These are phyloP conservation scores for Blastobotrys niveus DNA, from an alignment of 1,139 yeast species.

Conservation along the genomic window DNA sequence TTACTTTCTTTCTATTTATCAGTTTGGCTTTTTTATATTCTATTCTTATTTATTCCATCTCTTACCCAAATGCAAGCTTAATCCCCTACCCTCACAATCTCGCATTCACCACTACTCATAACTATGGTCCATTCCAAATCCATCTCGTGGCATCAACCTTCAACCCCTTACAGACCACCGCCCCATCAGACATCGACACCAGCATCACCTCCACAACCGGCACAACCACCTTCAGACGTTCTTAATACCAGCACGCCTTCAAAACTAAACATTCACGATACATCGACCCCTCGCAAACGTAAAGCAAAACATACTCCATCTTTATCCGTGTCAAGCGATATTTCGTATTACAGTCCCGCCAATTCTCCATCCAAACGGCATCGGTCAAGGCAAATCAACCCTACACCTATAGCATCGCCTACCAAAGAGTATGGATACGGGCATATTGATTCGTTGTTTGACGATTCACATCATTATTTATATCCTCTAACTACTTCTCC, in stretches of 20 bases:
- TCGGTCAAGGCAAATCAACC: slow-evolving; percentile 7
- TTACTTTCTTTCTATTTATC: too few species aligned
- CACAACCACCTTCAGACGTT: too few species aligned
- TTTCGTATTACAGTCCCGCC: slow-evolving; percentile 10
- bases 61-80: too few species aligned
- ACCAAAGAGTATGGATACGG: slow-evolving; percentile 4
- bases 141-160: slow-evolving; percentile 20
- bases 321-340: slow-evolving; percentile 8
- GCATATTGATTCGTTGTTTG: not conserved
- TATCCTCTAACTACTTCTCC: not conserved
- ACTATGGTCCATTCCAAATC: slow-evolving; percentile 19
- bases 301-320: slow-evolving; percentile 7
- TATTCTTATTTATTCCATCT: too few species aligned
- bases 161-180: too few species aligned
- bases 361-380: slow-evolving; percentile 10
- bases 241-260: not conserved
- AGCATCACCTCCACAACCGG: not conserved
- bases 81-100: not conserved
- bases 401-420: slow-evolving; percentile 11
- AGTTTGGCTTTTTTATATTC: too few species aligned
- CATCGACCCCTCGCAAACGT: slow-evolving; percentile 1
- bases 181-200: not conserved
- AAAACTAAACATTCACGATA: not conserved
- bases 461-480: too few species aligned
- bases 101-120: not conserved